These are phyloP conservation scores for Cryptococcus deneoformans DNA, from an alignment of 1,284 basidiomycete genomes.

Conservation along the genomic window DNA sequence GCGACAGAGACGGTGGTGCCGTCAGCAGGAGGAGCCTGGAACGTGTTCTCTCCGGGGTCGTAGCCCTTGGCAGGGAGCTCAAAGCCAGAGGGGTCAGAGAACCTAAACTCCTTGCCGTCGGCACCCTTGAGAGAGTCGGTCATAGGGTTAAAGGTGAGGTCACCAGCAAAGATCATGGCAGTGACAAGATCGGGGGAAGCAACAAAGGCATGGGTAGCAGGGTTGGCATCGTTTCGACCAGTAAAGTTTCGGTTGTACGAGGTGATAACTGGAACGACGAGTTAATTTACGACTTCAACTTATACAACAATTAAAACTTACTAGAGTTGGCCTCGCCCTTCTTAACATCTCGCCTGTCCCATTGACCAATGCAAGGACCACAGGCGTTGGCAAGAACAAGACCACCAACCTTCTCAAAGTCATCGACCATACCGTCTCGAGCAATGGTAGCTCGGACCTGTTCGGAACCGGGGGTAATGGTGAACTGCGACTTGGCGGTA, in stretches of 20 bases:
- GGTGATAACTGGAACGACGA: conserved; percentile 69
- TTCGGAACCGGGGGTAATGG: conserved; percentile 96
- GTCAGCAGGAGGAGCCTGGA: conserved; percentile 90
- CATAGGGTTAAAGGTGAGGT: conserved; percentile 94
- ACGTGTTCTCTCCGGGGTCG: conserved; percentile 95
- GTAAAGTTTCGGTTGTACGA: conserved; percentile 99
- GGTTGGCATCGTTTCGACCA: conserved; percentile 99
- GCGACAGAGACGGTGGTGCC: conserved; percentile 80
- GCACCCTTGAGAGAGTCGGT: conserved; percentile 84
- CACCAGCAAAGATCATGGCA: conserved; percentile 92
- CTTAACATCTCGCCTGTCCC: conserved; percentile 81
- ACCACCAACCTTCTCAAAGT: conserved; percentile 74
- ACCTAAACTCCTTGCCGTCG: conserved; percentile 98
- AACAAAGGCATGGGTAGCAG: conserved; percentile 98
- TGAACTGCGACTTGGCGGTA: conserved; percentile 79
- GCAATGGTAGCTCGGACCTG: conserved; percentile 98
- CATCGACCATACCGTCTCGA: conserved; percentile 80
- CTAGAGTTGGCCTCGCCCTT: background rate
- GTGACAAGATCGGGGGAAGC: conserved; percentile 98
- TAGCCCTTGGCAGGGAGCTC: conserved; percentile 95
- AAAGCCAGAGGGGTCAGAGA: conserved; percentile 80
- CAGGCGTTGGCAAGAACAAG: conserved; percentile 96
- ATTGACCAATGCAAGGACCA: conserved; percentile 98
- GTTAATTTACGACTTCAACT: background rate
- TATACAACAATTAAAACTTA: background rate